These are phyloP conservation scores for Sporobolomyces roseus DNA, from an alignment of 768 basidiomycete species.

Conservation along the genomic window DNA sequence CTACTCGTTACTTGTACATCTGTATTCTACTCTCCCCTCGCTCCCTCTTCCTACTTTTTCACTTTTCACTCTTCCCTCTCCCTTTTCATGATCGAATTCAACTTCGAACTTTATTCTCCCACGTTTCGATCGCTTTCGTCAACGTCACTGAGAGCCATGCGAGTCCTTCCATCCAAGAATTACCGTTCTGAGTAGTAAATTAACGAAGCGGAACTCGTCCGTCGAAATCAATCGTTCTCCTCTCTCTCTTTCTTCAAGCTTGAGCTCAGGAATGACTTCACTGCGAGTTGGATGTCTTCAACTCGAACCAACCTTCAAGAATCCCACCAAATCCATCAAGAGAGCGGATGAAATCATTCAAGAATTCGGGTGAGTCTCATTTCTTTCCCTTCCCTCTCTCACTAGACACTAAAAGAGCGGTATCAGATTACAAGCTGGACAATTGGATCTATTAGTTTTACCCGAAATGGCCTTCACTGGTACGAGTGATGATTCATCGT, in stretches of 20 bases:
- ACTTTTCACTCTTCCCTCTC: neutral
- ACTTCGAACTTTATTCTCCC: constrained; percentile 3
- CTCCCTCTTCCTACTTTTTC: constrained; percentile 2
- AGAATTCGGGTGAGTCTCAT: neutral
- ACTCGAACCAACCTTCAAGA: constrained; percentile 26
- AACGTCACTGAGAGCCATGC: neutral
- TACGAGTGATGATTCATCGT: too few species aligned
- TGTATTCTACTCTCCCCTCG: too few species aligned
- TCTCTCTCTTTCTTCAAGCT: too few species aligned
- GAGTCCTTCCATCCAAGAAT: too few species aligned
- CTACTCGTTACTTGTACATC: too few species aligned
- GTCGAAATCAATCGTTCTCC: too few species aligned
- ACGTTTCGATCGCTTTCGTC: neutral
- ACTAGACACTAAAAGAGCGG: neutral
- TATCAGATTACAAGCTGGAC: neutral
- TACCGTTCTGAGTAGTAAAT: too few species aligned
- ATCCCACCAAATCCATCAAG: neutral
- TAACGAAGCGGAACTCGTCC: too few species aligned
- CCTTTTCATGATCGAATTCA: neutral
- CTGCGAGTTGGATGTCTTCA: constrained; percentile 22
- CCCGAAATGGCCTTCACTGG: constrained; percentile 45
- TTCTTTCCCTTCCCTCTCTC: neutral
- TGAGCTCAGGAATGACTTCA: too few species aligned
- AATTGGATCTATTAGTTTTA: constrained; percentile 39
- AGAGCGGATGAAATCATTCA: constrained; percentile 7